A percentile compares a stretch with the other conserved stretches of the same genome.
phyloP scores from a whole-genome alignment of 75 land plant species.

The Adiantum capillusveneris region DNA sequence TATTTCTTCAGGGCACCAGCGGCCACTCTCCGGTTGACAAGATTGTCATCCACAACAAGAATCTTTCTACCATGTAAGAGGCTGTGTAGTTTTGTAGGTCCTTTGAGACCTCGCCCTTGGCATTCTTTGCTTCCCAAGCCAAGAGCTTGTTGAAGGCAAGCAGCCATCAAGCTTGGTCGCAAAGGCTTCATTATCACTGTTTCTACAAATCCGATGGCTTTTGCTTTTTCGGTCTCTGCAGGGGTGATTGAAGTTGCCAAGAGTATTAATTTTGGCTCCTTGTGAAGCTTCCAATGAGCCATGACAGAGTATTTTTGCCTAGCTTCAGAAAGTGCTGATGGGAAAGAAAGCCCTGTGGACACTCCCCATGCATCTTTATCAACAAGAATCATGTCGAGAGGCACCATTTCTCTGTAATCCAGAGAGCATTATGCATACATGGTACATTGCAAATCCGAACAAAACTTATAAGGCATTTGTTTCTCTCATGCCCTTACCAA shows the following conservation, averaged over 20 bases:
- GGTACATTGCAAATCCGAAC: too few species aligned
- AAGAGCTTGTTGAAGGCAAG: constrained; percentile 54
- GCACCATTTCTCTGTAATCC: constrained; percentile 9
- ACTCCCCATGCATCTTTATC: constrained; percentile 72
- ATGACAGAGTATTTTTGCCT: background rate
- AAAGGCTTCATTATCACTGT: constrained; percentile 65
- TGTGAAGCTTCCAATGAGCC: background rate
- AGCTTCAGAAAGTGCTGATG: constrained; percentile 16
- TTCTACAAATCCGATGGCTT: constrained; percentile 26
- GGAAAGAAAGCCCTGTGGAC: constrained; percentile 23
- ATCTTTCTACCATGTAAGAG: constrained; percentile 64
- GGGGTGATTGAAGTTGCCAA: constrained; percentile 42
- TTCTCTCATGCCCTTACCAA: too few species aligned
- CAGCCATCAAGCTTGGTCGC: constrained; percentile 57
- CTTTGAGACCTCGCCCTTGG: constrained; percentile 28
- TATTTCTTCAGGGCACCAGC: constrained; percentile 89
- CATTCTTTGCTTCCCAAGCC: constrained; percentile 36
- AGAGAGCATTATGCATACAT: too few species aligned
- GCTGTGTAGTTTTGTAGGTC: constrained; percentile 31
- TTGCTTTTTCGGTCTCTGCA: constrained; percentile 13
- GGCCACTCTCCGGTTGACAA: constrained; percentile 78
- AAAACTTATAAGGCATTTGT: too few species aligned
- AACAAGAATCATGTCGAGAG: constrained; percentile 57
- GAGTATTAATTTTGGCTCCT: constrained; percentile 58
- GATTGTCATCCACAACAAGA: constrained; percentile 86